Conservation (phyloP, 1,284 basidiomycete species). For the Apiotrichum veenhuisii region DNA sequence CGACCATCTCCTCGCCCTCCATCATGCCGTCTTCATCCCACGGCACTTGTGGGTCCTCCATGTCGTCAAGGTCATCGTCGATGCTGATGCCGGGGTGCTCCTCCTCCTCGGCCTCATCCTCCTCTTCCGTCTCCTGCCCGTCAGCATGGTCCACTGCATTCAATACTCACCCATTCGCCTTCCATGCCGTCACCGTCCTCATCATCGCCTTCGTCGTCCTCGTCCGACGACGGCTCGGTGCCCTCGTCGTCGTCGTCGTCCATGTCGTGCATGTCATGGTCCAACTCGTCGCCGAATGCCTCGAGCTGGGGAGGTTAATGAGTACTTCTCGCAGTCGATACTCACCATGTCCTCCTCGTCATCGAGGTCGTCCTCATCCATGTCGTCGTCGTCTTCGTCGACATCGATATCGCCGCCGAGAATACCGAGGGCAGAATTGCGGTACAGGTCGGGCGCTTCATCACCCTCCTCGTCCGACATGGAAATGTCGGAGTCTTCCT, state of each 20-base stretch:
- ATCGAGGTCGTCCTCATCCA: constrained; percentile 71
- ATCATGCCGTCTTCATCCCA: constrained; percentile 54
- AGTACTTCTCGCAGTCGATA: neutral
- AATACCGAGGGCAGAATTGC: constrained; percentile 94
- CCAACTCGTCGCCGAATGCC: constrained; percentile 31
- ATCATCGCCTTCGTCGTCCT: constrained; percentile 51
- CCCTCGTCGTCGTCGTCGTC: constrained; percentile 57
- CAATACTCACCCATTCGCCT: constrained; percentile 34
- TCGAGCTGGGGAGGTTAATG: constrained; percentile 24
- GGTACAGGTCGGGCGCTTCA: constrained; percentile 76
- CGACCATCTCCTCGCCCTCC: constrained; percentile 29
- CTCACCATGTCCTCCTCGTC: constrained; percentile 63
- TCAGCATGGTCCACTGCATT: neutral
- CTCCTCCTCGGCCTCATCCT: constrained; percentile 37
- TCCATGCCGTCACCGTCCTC: constrained; percentile 32
- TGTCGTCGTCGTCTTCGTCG: constrained; percentile 67
- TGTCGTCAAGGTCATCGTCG: constrained; percentile 26
- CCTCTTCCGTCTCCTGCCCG: constrained; percentile 27
- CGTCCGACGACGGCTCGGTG: constrained; percentile 45
- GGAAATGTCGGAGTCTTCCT: constrained; percentile 59
- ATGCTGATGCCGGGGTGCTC: constrained; percentile 20
- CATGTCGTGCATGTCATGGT: constrained; percentile 26
- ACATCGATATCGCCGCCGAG: constrained; percentile 60
- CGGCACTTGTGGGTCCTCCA: constrained; percentile 21
- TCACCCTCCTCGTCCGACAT: constrained; percentile 63